These are phyloP conservation scores for Dioscorea dumetorum DNA, from an alignment of 106 monocot genomes.

Conservation along the genomic window DNA sequence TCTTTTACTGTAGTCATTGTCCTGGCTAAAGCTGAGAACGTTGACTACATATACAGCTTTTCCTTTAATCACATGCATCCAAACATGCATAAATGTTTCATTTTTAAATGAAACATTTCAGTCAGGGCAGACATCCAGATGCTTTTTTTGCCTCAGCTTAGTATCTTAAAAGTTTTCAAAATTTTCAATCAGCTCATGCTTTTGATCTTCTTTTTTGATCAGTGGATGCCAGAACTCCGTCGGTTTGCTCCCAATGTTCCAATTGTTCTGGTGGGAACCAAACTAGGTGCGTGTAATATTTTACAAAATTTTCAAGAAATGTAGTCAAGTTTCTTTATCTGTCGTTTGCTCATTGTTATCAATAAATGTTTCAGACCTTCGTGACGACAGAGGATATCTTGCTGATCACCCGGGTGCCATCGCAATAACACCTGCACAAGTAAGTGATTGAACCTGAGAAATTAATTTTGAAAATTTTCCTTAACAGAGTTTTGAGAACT, in stretches of 20 bases:
- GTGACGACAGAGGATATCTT: conserved; percentile 73
- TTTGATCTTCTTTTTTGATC: conserved; percentile 10
- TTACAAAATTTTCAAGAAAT: neutral
- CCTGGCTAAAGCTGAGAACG: no score
- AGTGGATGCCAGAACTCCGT: conserved; percentile 98
- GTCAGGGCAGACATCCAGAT: no score
- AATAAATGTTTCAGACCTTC: conserved; percentile 54
- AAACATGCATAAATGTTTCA: no score
- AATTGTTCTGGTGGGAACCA: conserved; percentile 84
- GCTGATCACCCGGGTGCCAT: conserved; percentile 73
- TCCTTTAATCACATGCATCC: no score
- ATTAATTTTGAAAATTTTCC: neutral
- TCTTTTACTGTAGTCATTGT: no score
- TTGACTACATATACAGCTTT: no score
- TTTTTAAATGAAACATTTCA: no score
- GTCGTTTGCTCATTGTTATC: neutral
- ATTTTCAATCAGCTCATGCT: neutral
- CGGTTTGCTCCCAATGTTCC: conserved; percentile 88
- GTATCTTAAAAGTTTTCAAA: no score
- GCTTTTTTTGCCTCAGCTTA: no score
- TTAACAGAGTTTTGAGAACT: neutral
- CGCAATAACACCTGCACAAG: conserved; percentile 62
- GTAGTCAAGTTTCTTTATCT: no score
- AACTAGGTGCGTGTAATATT: conserved; percentile 37
- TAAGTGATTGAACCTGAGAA: conserved; percentile 5